Percentiles rank a stretch among this genome's conserved stretches.
These are phyloP conservation scores for Persicaria maculosa DNA, from an alignment of 148 eudicot genomes.

Conservation along the genomic window DNA sequence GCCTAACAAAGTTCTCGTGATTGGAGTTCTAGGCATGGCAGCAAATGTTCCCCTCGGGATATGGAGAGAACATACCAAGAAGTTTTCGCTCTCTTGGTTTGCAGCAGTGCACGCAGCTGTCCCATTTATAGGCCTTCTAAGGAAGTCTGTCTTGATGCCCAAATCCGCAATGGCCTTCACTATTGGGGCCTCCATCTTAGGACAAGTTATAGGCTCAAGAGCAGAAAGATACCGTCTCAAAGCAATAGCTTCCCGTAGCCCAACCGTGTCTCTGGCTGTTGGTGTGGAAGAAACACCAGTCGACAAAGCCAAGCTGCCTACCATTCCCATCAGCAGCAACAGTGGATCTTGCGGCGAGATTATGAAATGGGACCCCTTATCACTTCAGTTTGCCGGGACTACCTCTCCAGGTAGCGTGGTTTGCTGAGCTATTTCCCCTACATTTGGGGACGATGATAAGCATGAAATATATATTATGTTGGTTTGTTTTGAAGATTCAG, in stretches of 20 bases:
- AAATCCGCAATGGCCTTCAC: conserved; percentile 96
- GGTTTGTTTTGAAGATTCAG: conserved; percentile 2
- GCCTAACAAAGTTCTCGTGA: conserved; percentile 65
- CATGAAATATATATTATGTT: conserved; percentile 2
- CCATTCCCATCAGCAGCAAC: background rate
- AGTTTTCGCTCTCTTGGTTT: conserved; percentile 96
- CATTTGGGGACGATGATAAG: background rate
- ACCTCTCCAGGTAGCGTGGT: conserved; percentile 39
- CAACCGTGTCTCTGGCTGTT: conserved; percentile 14
- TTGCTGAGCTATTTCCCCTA: conserved; percentile 22
- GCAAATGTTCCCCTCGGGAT: conserved; percentile 81
- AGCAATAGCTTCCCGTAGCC: conserved; percentile 30
- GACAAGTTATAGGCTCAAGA: conserved; percentile 94
- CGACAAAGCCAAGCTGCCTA: conserved; percentile 10
- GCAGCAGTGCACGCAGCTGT: conserved; percentile 95
- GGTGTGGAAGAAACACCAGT: conserved; percentile 6
- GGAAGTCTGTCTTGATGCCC: conserved; percentile 88
- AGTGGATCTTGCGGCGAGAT: conserved; percentile 37
- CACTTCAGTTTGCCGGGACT: conserved; percentile 27
- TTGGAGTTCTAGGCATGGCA: conserved; percentile 90
- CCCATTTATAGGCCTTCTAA: conserved; percentile 87
- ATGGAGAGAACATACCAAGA: conserved; percentile 93
- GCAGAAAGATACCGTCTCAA: conserved; percentile 81
- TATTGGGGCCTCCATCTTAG: conserved; percentile 81
- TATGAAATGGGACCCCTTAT: conserved; percentile 42